phyloP scores from a whole-genome alignment of 2,329 filamentous ascomycete species.

The Chaetomium sp. region DNA sequence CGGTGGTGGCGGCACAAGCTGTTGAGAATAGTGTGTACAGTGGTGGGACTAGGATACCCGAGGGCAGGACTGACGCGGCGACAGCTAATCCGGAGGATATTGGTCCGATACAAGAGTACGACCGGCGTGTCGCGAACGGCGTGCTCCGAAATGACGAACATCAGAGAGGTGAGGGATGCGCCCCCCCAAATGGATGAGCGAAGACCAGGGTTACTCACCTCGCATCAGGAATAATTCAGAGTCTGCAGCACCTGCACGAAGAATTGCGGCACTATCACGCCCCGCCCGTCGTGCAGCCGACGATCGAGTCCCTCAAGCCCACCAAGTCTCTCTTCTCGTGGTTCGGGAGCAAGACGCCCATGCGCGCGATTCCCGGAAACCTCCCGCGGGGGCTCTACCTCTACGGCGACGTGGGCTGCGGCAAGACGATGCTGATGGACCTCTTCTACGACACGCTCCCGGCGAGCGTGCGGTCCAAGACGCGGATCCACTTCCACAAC shows the following conservation, averaged over 20 bases:
- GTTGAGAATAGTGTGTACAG: constrained; percentile 28
- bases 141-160: constrained; percentile 83
- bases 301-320: constrained; percentile 67
- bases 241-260: constrained; percentile 84
- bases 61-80: constrained; percentile 13
- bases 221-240: constrained; percentile 76
- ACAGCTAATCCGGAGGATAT: constrained; percentile 42
- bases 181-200: background rate
- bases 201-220: background rate
- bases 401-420: constrained; percentile 93
- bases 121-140: constrained; percentile 73
- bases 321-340: constrained; percentile 63
- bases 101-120: constrained; percentile 87
- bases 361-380: constrained; percentile 64
- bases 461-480: constrained; percentile 75
- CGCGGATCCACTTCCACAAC: constrained; percentile 96
- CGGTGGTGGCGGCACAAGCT: constrained; percentile 28
- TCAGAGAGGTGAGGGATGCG: constrained; percentile 68
- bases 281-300: constrained; percentile 74
- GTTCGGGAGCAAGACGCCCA: constrained; percentile 54
- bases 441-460: constrained; percentile 94
- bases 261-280: constrained; percentile 75
- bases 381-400: constrained; percentile 90
- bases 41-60: background rate
- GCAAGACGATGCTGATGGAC: constrained; percentile 99